Conservation (phyloP, 768 basidiomycete genomes). For the Neoboletus magnificus region DNA sequence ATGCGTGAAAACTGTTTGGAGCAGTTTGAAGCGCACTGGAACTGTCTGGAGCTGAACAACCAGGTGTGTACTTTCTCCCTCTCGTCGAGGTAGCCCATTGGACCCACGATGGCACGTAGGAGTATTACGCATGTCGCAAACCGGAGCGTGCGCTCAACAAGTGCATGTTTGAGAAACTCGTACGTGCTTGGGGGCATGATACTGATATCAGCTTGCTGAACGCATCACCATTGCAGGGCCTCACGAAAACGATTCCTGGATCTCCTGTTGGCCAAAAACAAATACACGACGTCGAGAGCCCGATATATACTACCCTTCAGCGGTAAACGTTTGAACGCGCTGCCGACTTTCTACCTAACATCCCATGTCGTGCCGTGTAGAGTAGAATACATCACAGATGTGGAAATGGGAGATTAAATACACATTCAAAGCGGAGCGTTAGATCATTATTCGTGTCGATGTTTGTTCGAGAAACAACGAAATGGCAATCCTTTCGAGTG, state of each 20-base stretch:
- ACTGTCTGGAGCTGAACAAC: slow-evolving; percentile 91
- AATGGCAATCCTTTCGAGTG: neutral
- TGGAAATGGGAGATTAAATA: neutral
- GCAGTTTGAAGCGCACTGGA: slow-evolving; percentile 91
- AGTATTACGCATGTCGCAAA: slow-evolving; percentile 86
- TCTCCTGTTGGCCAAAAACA: slow-evolving; percentile 75
- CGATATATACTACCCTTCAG: slow-evolving; percentile 80
- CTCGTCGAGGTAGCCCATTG: neutral
- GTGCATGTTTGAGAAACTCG: slow-evolving; percentile 96
- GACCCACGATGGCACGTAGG: slow-evolving; percentile 41
- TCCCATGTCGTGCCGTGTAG: slow-evolving; percentile 14
- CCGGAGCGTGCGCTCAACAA: slow-evolving; percentile 84
- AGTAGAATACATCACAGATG: slow-evolving; percentile 13
- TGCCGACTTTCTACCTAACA: neutral
- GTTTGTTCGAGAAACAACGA: neutral
- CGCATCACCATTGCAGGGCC: slow-evolving; percentile 53
- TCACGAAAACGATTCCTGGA: slow-evolving; percentile 89
- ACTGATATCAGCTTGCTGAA: neutral
- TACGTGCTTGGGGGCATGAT: slow-evolving; percentile 39
- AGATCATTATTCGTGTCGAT: neutral
- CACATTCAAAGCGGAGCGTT: neutral
- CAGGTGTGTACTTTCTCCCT: slow-evolving; percentile 59
- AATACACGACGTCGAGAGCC: slow-evolving; percentile 85
- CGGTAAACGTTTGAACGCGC: slow-evolving; percentile 61
- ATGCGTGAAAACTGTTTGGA: slow-evolving; percentile 87